These are phyloP conservation scores for Torulaspora indica DNA, from an alignment of 805 yeast species.

Conservation along the genomic window DNA sequence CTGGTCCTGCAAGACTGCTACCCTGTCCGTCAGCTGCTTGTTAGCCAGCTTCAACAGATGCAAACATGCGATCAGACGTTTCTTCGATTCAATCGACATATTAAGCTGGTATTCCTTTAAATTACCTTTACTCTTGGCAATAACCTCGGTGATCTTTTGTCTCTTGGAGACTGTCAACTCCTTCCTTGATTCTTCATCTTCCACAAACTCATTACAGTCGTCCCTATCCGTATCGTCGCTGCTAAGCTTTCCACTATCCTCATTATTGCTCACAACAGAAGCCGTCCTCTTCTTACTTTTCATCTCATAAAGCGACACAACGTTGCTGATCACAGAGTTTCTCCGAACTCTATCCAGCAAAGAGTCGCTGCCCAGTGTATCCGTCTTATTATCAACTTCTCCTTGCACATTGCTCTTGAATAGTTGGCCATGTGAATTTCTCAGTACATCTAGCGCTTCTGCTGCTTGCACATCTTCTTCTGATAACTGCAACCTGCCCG, in stretches of 20 bases:
- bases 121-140: slow-evolving; percentile 37
- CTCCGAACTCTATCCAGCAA: slow-evolving; percentile 20
- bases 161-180: slow-evolving; percentile 30
- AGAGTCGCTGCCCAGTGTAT: slow-evolving; percentile 4
- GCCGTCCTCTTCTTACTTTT: slow-evolving; percentile 39
- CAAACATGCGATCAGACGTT: slow-evolving; percentile 69
- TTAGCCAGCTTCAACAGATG: slow-evolving; percentile 79
- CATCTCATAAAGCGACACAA: slow-evolving; percentile 44
- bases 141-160: slow-evolving; percentile 37
- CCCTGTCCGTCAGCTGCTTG: slow-evolving; percentile 63
- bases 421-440: slow-evolving; percentile 19
- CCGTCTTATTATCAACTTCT: slow-evolving; percentile 1
- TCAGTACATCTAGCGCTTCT: slow-evolving; percentile 25
- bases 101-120: slow-evolving; percentile 36
- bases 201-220: slow-evolving; percentile 42
- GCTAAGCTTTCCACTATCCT: neutral
- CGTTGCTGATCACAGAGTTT: slow-evolving; percentile 40
- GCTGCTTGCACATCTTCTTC: slow-evolving; percentile 31
- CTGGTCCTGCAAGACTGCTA: slow-evolving; percentile 54
- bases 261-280: slow-evolving; percentile 30
- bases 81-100: slow-evolving; percentile 65
- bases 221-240: slow-evolving; percentile 47
- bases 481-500: slow-evolving; percentile 10
- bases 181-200: slow-evolving; percentile 16
- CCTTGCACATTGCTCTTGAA: neutral